Evolutionary conservation across 2,329 filamentous ascomycete species (phyloP), one percentile per base, ranked within the genome.

Genomic region (Penicillium aurantiogriseum): DNA sequence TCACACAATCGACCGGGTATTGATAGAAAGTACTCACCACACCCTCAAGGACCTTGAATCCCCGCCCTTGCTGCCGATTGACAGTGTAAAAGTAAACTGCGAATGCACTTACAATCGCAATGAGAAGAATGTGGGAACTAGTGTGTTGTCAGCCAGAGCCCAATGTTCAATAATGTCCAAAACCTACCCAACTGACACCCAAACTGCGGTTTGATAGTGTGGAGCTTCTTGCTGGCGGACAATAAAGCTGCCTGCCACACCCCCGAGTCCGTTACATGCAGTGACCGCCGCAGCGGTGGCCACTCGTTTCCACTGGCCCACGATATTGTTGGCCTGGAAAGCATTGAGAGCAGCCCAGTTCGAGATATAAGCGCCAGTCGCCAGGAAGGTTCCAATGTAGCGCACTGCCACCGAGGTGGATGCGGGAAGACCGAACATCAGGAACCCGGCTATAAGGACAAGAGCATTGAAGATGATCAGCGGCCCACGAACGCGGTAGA

Each of bases 271-370:
- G 62, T 88, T 88, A 65, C 79, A 81, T 9, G 83, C 84, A 11
- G 84, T 83, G 2, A 87, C 80, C 0, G 81, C 79, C 0, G 85
- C 85, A 0, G 85, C 83, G 0, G 83, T 83, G 46, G 85, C 85
- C 2, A 81, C 84, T 31, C 85, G 77, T 70, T 87, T 88, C 85
- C 85, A 88, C 65, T 88, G 85, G 0, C 84, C 83, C 0, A 81
- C 78, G 42, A 87, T 79, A 61, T 86, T 88, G 68, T 86, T 88
- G 17, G 83, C 81, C 66, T 85, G 81, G 62, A 85, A 87, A 0
- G 84, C 81, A 51, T 83, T 86, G 60, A 89, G 74, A 0, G 85
- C 86, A 0, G 87, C 86, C 86, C 86, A 89, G 61, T 89, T 89
- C 4, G 82, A 84, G 4, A 89, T 80, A 61, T 88, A 89, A 1